These are phyloP conservation scores for Colletotrichum lindemuthianum DNA, from an alignment of 2,329 filamentous ascomycete genomes.

Conservation along the genomic window DNA sequence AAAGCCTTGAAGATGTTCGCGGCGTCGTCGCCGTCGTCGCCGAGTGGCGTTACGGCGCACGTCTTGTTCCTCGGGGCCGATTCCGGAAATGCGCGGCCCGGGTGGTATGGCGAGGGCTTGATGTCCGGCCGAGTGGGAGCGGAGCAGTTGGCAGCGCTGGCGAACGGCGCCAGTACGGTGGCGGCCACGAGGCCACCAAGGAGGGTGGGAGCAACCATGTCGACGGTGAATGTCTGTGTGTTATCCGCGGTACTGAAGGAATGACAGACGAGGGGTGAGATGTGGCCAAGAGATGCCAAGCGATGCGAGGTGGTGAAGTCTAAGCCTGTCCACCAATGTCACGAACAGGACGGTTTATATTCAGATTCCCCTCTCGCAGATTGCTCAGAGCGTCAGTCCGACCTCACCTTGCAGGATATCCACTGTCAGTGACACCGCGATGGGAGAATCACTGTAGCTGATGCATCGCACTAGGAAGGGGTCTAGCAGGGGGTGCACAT, in stretches of 20 bases:
- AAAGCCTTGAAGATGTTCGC: conserved; percentile 61
- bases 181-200: conserved; percentile 29
- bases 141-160: conserved; percentile 20
- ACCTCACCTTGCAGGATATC: not conserved
- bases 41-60: conserved; percentile 41
- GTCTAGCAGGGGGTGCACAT: conserved; percentile 21
- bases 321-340: not conserved
- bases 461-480: conserved; percentile 12
- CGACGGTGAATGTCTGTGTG: not conserved
- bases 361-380: not conserved
- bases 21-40: conserved; percentile 44
- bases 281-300: conserved; percentile 26
- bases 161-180: conserved; percentile 26
- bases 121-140: conserved; percentile 32
- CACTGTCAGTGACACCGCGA: conserved; percentile 21
- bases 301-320: conserved; percentile 13
- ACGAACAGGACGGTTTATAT: conserved; percentile 31
- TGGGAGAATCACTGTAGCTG: conserved; percentile 13
- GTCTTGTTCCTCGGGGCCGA: conserved; percentile 39
- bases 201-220: conserved; percentile 31
- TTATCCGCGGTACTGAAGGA: not conserved
- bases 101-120: conserved; percentile 36
- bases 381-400: not conserved
- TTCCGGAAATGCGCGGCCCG: conserved; percentile 35
- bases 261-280: not conserved